Percentiles rank a stretch among this genome's conserved stretches.
These are phyloP conservation scores for Aspergillus asperescens DNA, from an alignment of 495 filamentous ascomycete species.

Conservation along the genomic window DNA sequence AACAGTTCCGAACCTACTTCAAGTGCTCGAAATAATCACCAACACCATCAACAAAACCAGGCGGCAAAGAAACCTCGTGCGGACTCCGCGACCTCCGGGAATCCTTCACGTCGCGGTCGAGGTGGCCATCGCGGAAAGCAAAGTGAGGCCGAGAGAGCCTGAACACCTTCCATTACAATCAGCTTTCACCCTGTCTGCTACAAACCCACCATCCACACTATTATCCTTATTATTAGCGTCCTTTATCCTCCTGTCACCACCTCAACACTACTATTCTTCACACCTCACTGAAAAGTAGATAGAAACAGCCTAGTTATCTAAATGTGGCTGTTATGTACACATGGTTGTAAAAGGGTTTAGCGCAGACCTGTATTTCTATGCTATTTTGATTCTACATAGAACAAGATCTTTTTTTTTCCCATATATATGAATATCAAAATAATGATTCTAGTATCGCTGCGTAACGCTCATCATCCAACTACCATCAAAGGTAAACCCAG, in stretches of 20 bases:
- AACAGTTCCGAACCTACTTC: not conserved
- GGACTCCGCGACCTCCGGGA: not conserved
- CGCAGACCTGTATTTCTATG: not conserved
- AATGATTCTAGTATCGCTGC: not conserved
- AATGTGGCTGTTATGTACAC: not conserved
- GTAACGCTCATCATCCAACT: not conserved
- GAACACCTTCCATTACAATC: not conserved
- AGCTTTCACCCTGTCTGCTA: not conserved
- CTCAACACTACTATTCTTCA: not conserved
- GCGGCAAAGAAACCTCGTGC: slow-evolving; percentile 4
- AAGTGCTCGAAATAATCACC: not conserved
- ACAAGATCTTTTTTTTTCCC: not conserved
- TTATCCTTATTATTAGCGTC: not conserved
- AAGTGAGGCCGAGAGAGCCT: not conserved
- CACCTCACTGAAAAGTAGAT: no score
- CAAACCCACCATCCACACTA: not conserved
- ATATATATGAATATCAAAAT: not conserved
- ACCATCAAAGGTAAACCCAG: not conserved
- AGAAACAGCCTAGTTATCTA: not conserved
- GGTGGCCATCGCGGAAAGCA: slow-evolving; percentile 11
- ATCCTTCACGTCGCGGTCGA: slow-evolving; percentile 15
- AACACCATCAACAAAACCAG: not conserved
- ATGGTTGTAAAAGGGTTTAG: no score
- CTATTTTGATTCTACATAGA: not conserved
- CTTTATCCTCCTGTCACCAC: not conserved